A percentile compares a stretch with the other conserved stretches of the same genome.
Conservation (phyloP, 2,329 filamentous ascomycete genomes). For the Colletotrichum paranaense region DNA sequence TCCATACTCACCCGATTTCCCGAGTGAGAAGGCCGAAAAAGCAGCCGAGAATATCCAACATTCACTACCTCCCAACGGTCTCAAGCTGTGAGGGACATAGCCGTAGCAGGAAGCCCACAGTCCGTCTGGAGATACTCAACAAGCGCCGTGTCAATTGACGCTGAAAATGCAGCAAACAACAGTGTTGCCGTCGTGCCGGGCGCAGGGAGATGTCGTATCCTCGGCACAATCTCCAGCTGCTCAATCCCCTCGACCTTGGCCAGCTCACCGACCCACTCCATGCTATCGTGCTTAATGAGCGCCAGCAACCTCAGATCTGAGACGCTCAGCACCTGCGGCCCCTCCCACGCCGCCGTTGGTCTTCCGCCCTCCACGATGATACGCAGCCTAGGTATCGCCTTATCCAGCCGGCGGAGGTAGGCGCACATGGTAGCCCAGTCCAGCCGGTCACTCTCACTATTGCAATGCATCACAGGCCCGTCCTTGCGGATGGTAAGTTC, state of each 20-base stretch:
- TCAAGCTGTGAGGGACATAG: not conserved
- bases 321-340: conserved; percentile 55
- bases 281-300: conserved; percentile 57
- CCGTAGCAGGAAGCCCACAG: conserved; percentile 25
- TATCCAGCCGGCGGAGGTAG: conserved; percentile 49
- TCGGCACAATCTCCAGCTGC: conserved; percentile 62
- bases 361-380: conserved; percentile 68
- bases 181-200: conserved; percentile 65
- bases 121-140: conserved; percentile 59
- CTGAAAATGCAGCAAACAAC: conserved; percentile 69
- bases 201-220: conserved; percentile 64
- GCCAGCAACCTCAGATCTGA: conserved; percentile 59
- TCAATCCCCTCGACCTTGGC: conserved; percentile 60
- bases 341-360: conserved; percentile 62
- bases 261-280: conserved; percentile 70
- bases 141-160: conserved; percentile 67
- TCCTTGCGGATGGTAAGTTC: conserved; percentile 67
- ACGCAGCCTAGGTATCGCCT: conserved; percentile 54
- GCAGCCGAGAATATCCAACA: not conserved
- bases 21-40: conserved; percentile 5
- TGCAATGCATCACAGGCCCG: conserved; percentile 56
- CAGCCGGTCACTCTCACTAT: conserved; percentile 56
- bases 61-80: not conserved
- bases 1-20: conserved; percentile 7
- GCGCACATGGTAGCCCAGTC: conserved; percentile 65